These are phyloP conservation scores for Gossypium davidsonii DNA, from an alignment of 441 rosid species.

Conservation along the genomic window DNA sequence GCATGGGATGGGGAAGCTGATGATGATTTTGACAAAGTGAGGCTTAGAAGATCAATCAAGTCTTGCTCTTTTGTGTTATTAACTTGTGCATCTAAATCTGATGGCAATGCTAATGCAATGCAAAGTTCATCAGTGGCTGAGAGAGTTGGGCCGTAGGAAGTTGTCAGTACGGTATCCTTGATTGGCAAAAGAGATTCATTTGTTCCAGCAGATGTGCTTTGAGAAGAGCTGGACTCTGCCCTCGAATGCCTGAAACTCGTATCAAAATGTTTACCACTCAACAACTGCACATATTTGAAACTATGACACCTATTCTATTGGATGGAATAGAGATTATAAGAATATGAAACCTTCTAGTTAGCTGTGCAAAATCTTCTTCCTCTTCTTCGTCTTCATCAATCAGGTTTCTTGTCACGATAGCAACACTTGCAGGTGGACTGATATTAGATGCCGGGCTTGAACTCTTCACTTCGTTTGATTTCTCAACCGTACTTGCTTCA, in stretches of 20 bases:
- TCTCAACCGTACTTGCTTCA: slow-evolving; percentile 30
- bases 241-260: slow-evolving; percentile 59
- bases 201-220: slow-evolving; percentile 24
- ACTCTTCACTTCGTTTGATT: slow-evolving; percentile 43
- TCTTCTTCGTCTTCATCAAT: slow-evolving; percentile 82
- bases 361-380: slow-evolving; percentile 91
- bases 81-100: slow-evolving; percentile 52
- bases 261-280: neutral
- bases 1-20: slow-evolving; percentile 26
- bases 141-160: slow-evolving; percentile 7
- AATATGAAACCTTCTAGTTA: slow-evolving; percentile 74
- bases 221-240: slow-evolving; percentile 29
- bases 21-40: slow-evolving; percentile 43
- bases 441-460: slow-evolving; percentile 31
- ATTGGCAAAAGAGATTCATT: slow-evolving; percentile 20
- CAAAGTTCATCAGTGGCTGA: slow-evolving; percentile 1
- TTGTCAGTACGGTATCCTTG: slow-evolving; percentile 24
- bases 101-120: slow-evolving; percentile 53
- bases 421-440: slow-evolving; percentile 32
- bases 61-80: slow-evolving; percentile 76
- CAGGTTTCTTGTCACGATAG: slow-evolving; percentile 32
- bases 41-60: slow-evolving; percentile 72
- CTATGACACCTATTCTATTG: neutral
- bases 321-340: neutral
- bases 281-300: neutral